phyloP scores from a whole-genome alignment of 495 filamentous ascomycete species.

The Hypoxylon trugodes region DNA sequence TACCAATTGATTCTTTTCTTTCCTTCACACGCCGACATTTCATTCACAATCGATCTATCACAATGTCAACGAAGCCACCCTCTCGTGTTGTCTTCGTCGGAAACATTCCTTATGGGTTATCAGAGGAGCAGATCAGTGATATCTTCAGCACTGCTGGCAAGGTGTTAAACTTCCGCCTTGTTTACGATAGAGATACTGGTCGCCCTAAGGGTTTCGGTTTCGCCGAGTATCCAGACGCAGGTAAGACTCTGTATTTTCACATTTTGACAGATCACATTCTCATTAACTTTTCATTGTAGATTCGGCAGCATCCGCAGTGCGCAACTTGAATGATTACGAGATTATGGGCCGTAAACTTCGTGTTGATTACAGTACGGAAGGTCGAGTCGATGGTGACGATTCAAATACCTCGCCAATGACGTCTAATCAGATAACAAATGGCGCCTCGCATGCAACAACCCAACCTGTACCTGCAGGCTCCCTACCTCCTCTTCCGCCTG shows the following conservation, averaged over 20 bases:
- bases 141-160: slow-evolving; percentile 88
- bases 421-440: slow-evolving; percentile 46
- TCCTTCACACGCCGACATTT: not conserved
- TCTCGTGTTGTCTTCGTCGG: slow-evolving; percentile 80
- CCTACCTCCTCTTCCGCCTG: slow-evolving; percentile 83
- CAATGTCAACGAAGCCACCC: slow-evolving; percentile 62
- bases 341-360: slow-evolving; percentile 94
- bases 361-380: slow-evolving; percentile 95
- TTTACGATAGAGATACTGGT: slow-evolving; percentile 95
- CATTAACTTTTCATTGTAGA: slow-evolving; percentile 57
- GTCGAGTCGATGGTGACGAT: slow-evolving; percentile 74
- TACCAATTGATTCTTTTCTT: slow-evolving; percentile 9
- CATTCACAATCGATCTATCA: slow-evolving; percentile 12
- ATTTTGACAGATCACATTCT: slow-evolving; percentile 9
- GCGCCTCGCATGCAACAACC: slow-evolving; percentile 23
- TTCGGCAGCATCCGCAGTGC: slow-evolving; percentile 90
- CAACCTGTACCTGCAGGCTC: slow-evolving; percentile 41
- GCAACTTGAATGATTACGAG: slow-evolving; percentile 95
- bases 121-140: slow-evolving; percentile 92
- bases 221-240: slow-evolving; percentile 85
- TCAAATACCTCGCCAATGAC: slow-evolving; percentile 55
- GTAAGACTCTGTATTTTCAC: slow-evolving; percentile 39
- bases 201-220: slow-evolving; percentile 97
- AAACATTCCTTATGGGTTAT: slow-evolving; percentile 86
- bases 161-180: slow-evolving; percentile 90